phyloP scores from a whole-genome alignment of 2,329 filamentous ascomycete genomes.

The Ilyonectria robusta region DNA sequence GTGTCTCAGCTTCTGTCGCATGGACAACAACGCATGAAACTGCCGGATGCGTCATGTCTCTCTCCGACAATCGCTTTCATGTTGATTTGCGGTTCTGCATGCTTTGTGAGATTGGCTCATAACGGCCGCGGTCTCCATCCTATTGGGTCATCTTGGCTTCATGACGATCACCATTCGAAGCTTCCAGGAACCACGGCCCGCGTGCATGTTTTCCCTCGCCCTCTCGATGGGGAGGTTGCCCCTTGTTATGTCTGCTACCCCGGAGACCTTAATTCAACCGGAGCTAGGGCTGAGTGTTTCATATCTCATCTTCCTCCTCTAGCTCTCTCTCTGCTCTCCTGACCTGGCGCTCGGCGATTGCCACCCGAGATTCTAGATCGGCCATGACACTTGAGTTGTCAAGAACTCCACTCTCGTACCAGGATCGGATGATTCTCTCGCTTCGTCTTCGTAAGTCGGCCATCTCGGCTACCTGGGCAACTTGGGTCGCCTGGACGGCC shows the following conservation, averaged over 20 bases:
- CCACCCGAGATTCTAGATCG: constrained; percentile 78
- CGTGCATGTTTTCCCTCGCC: neutral
- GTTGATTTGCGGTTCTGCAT: neutral
- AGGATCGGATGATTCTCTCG: constrained; percentile 73
- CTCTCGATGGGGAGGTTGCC: neutral
- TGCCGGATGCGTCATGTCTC: constrained; percentile 7
- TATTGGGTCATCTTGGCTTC: neutral
- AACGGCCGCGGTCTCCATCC: constrained; percentile 2
- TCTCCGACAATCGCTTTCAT: neutral
- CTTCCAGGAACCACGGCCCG: neutral
- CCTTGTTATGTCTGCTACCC: neutral
- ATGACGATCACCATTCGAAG: neutral
- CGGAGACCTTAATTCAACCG: neutral
- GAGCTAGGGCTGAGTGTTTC: constrained; percentile 19
- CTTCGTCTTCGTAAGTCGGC: constrained; percentile 74
- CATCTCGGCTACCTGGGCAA: constrained; percentile 73
- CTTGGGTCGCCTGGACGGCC: constrained; percentile 71
- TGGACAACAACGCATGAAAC: constrained; percentile 4
- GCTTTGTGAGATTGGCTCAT: neutral
- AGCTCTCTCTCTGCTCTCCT: constrained; percentile 70
- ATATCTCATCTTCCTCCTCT: constrained; percentile 46
- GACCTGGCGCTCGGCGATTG: constrained; percentile 75
- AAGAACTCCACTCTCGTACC: constrained; percentile 82
- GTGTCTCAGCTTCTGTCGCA: constrained; percentile 12
- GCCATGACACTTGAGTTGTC: constrained; percentile 78